Evolutionary conservation across 2,329 filamentous ascomycete genomes (phyloP), one percentile per base, ranked within the genome.

Genomic region (Lachnellula occidentalis): DNA sequence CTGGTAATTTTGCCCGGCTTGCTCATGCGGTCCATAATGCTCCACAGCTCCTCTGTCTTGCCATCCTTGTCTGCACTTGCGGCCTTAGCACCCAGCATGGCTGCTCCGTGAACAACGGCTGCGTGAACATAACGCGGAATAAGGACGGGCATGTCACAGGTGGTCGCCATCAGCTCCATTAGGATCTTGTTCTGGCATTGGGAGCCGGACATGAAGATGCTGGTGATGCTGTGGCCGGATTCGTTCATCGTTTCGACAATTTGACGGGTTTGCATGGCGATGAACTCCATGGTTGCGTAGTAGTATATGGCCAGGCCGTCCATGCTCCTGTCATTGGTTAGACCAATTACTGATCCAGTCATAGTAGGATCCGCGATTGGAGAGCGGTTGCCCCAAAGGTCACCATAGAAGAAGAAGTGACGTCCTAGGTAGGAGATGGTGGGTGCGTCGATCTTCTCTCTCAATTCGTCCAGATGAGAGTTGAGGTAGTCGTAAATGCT

Each of bases 341-440:
- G 77, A 17, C 94, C 94, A 58, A 96, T 85, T 60, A 96, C 82
- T 6, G 89, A 85, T 24, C 94, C 94, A 62, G 87, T 88, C 94
- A 99, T 99, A 73, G 85, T 88, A 24, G 92, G 79, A 68, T 99
- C 92, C 4, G 94, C 92, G 55, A 99, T 82, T 1, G 94, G 94
- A 19, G 91, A 96, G 41, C 94, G 86, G 75, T 99, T 99, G 58
- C 94, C 94, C 80, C 95, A 97, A 4, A 97, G 79, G 69, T 99
- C 94, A 60, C 94, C 94, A 71, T 99, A 99, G 77, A 99, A 95
- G 82, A 99, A 99, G 75, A 95, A 88, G 72, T 99, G 92, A 8
- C 92, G 88, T 12, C 85, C 91, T 2, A 99, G 78, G 71, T 92
- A 95, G 17, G 90, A 86, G 59, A 97, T 81, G 50, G 83, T 84